Conservation (phyloP, 805 yeast genomes). For the Sungouiella thailandica region DNA sequence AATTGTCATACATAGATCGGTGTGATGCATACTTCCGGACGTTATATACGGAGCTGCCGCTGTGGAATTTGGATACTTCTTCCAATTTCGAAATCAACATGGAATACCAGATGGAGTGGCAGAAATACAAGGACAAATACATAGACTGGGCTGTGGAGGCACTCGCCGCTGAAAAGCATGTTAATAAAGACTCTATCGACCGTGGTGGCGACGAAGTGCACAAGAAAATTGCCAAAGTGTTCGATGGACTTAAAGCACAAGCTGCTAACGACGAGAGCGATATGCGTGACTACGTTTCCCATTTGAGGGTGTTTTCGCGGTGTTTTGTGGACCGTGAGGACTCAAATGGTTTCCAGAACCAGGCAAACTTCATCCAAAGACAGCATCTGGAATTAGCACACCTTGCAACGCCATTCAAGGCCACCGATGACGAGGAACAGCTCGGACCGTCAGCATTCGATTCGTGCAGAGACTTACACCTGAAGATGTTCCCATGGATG, state of each 20-base stretch:
- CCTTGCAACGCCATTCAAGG: neutral
- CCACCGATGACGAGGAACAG: conserved; percentile 9
- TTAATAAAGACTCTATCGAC: neutral
- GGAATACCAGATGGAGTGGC: neutral
- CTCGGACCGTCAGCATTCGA: conserved; percentile 13
- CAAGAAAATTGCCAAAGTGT: neutral
- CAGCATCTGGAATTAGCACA: neutral
- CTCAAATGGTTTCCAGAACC: neutral
- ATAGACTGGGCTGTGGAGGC: neutral
- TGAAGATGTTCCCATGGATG: conserved; percentile 38
- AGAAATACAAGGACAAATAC: neutral
- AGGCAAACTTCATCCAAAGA: neutral
- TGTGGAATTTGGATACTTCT: neutral
- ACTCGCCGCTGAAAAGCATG: neutral
- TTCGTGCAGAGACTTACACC: conserved; percentile 31
- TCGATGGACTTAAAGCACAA: neutral
- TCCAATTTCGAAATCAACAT: neutral
- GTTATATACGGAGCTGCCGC: neutral
- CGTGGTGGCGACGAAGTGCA: neutral
- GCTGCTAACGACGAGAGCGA: neutral
- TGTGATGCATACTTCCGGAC: neutral
- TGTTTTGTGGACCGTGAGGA: neutral
- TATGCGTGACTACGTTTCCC: neutral
- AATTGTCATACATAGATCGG: neutral
- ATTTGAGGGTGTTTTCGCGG: neutral